Conservation (phyloP, 306 rosid genomes). For the Hippophae gyantsensis region DNA sequence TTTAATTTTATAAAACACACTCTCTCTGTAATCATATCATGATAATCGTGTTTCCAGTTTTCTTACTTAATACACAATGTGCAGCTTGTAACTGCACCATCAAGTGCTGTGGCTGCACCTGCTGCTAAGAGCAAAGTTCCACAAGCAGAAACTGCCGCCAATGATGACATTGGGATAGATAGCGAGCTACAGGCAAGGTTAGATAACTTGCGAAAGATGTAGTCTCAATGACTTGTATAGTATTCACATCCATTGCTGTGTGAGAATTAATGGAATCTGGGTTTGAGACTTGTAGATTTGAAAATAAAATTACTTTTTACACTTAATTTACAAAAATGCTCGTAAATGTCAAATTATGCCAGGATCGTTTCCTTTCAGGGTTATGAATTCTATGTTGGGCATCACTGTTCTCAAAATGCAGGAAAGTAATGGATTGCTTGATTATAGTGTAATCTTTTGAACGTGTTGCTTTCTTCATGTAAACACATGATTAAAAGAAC, state of each 20-base stretch:
- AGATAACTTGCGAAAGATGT: conserved; percentile 84
- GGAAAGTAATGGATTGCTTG: no score
- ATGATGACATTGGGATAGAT: conserved; percentile 73
- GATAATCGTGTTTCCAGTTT: conserved; percentile 11
- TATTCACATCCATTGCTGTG: conserved; percentile 16
- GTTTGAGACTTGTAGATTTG: conserved; percentile 16
- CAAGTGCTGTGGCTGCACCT: conserved; percentile 75
- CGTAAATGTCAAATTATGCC: not conserved
- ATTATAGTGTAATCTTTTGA: no score
- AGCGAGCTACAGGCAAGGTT: conserved; percentile 89
- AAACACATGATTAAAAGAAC: no score
- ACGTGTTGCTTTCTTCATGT: no score
- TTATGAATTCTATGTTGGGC: no score
- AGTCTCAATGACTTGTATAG: conserved; percentile 22
- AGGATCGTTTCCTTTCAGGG: not conserved
- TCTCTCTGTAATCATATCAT: not conserved
- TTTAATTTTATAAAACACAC: not conserved
- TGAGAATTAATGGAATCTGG: conserved; percentile 25
- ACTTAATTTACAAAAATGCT: not conserved
- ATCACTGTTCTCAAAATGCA: no score
- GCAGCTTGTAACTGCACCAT: conserved; percentile 90
- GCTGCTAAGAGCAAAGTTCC: conserved; percentile 58
- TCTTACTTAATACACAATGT: conserved; percentile 18
- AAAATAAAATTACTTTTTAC: conserved; percentile 13
- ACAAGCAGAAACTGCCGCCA: conserved; percentile 59